Evolutionary conservation across 768 basidiomycete genomes (phyloP), one percentile per base, ranked within the genome.

Genomic region (Multifurca ochricompacta): DNA sequence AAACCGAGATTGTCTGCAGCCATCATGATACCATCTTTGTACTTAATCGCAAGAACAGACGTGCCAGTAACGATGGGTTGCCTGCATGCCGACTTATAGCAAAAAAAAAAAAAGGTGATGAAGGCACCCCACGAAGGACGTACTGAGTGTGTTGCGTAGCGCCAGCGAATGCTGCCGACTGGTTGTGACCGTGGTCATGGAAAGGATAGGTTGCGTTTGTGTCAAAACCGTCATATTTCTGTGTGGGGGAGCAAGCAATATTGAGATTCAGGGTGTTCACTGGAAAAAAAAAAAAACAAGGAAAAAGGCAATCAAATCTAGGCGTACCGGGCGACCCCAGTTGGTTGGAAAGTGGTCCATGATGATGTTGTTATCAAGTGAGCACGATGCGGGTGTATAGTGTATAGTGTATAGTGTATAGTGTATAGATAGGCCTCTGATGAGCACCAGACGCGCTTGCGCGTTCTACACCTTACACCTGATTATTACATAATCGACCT

Each of bases 51-150:
- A 31, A 99, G 78, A 5, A 99, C 92, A 53, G 87, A 90, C n/a
- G 95, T 94, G 54, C 95, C 96, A 0, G 95, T 98, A 8, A 97
- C 91, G 56, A 98, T 84, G 9, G 96, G 96, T 64, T 93, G 87
- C 65, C 90, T 92, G 53, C 40, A 23, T 6, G n/a, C 48, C 21
- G 9, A 43, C n/a, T 13, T 47, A n/a, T n/a, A n/a, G n/a, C 6
- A 28, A 9, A 48, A 28, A 53, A 32, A 5, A 13, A 10, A 18
- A 11, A n/a, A 27, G 11, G 14, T 0, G 40, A 42, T 48, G 10
- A 39, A 5, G n/a, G n/a, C n/a, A n/a, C n/a, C 3, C 1, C 10
- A n/a, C 6, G 52, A 25, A 31, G 10, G 23, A 30, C 78, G 30
- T 45, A 90, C 89, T 91, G 91, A 27, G 93, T 97, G 59, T 72